These are phyloP conservation scores for Trichophyton rubrum DNA, from an alignment of 2,329 filamentous ascomycete species.

Conservation along the genomic window DNA sequence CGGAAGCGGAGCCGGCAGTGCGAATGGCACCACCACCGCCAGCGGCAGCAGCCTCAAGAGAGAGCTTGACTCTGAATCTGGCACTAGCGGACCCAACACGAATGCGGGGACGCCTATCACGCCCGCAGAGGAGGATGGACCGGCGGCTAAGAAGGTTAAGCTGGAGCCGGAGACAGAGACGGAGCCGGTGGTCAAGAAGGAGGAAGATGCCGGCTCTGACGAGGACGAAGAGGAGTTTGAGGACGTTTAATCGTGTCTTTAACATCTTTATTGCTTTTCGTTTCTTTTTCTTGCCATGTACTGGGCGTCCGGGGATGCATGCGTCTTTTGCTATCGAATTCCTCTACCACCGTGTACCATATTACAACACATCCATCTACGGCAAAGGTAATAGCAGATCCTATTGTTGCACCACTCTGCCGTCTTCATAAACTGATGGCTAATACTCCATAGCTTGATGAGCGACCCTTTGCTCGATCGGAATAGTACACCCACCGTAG, in stretches of 20 bases:
- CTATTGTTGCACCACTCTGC: not conserved
- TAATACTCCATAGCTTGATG: too few species aligned
- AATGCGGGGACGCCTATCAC: slow-evolving; percentile 26
- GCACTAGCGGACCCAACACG: slow-evolving; percentile 29
- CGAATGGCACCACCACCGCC: too few species aligned
- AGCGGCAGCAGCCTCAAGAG: slow-evolving; percentile 23
- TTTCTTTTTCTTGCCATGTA: not conserved
- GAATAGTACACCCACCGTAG: too few species aligned
- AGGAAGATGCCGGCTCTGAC: slow-evolving; percentile 22
- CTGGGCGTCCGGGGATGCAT: not conserved
- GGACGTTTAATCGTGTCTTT: slow-evolving; percentile 21
- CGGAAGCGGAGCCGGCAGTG: slow-evolving; percentile 8
- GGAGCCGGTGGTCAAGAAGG: slow-evolving; percentile 25
- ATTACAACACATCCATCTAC: not conserved
- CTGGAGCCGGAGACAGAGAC: slow-evolving; percentile 17
- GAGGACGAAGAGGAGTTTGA: slow-evolving; percentile 37
- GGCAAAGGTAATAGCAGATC: not conserved
- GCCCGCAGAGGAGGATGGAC: slow-evolving; percentile 28
- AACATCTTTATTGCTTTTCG: not conserved
- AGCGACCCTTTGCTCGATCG: too few species aligned
- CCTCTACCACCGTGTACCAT: not conserved
- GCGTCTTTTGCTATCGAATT: not conserved
- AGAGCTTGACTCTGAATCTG: slow-evolving; percentile 28
- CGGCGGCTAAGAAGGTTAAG: slow-evolving; percentile 36
- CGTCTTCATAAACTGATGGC: not conserved